Conservation (phyloP, 2,329 filamentous ascomycete genomes). For the Cordyceps cicadae region DNA sequence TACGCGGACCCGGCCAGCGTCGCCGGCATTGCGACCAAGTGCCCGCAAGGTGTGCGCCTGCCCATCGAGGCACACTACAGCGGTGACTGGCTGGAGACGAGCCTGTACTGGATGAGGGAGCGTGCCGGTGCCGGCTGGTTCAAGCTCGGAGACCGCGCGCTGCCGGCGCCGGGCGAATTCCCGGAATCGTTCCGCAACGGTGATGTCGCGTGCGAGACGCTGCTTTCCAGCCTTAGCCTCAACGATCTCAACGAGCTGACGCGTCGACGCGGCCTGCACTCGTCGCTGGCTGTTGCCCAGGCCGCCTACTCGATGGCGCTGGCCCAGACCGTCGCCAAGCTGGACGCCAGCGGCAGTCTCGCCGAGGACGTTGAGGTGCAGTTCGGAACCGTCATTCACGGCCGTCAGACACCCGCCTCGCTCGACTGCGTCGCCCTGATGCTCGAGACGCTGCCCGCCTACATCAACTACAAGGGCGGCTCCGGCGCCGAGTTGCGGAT, state of each 20-base stretch:
- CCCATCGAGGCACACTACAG: slow-evolving; percentile 11
- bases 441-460: slow-evolving; percentile 11
- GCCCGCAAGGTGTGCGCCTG: slow-evolving; percentile 7
- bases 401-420: slow-evolving; percentile 8
- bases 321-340: slow-evolving; percentile 8
- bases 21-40: neutral
- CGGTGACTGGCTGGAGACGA: slow-evolving; percentile 13
- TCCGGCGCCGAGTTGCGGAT: neutral
- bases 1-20: slow-evolving; percentile 8
- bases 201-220: slow-evolving; percentile 7
- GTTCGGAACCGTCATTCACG: slow-evolving; percentile 13
- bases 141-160: neutral
- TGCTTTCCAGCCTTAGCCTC: slow-evolving; percentile 4
- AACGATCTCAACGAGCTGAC: slow-evolving; percentile 10
- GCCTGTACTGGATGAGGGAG: slow-evolving; percentile 12
- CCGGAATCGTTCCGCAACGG: slow-evolving; percentile 9
- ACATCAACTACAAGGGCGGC: slow-evolving; percentile 6
- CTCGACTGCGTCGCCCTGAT: slow-evolving; percentile 12
- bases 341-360: neutral
- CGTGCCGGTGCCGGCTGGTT: neutral
- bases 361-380: slow-evolving; percentile 9
- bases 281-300: slow-evolving; percentile 7
- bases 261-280: slow-evolving; percentile 2
- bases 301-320: slow-evolving; percentile 13
- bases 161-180: neutral